Base-by-base conservation (phyloP, 768 basidiomycete genomes). In the Suillus americanus region DNA sequence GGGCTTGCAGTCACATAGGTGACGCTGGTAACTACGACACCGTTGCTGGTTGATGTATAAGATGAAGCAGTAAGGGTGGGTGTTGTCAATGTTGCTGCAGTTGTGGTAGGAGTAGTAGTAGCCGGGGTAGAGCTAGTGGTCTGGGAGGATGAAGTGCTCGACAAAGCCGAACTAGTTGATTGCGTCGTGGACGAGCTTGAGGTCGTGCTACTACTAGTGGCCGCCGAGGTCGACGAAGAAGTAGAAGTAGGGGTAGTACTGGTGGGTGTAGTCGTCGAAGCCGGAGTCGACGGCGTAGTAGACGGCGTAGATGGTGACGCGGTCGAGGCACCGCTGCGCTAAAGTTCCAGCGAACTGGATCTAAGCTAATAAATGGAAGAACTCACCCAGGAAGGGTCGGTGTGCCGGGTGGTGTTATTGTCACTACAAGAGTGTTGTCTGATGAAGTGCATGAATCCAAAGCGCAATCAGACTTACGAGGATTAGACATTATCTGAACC, bases 351-450 rank as follows among this genome's bases (percentile, higher is more conserved):
- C 25, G 12, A 28, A 13, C 18, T 38, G 14, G 14, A 57, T 38
- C 16, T 0, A 68, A 33, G 7, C 3, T 16, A 16, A 50, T 50
- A 50, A 14, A 50, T 7, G 3, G 8, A 16, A 50, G 25, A 1
- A 66, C 72, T 62, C 46, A 75, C 72, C 23, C 0, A n/a, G n/a
- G n/a, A n/a, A 64, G 1, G 18, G 51, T 4, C 16, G 50, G 0
- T 0, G 0, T 0, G 1, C 4, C 0, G 5, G 16, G 0, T 2
- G 10, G 38, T 66, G 55, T 45, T 57, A 13, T 16, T 37, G 20
- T 16, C 37, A 37, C 54, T 55, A 25, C 37, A 28, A 6, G 2
- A 5, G 20, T 1, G 64, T 38, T 46, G 7, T 53, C n/a, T 37
- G 3, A 13, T 60, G 28, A 63, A 40, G 5, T 40, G 25, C 28